Conservation (phyloP, 345 rosid genomes). For the Geranium rotundifolium region DNA sequence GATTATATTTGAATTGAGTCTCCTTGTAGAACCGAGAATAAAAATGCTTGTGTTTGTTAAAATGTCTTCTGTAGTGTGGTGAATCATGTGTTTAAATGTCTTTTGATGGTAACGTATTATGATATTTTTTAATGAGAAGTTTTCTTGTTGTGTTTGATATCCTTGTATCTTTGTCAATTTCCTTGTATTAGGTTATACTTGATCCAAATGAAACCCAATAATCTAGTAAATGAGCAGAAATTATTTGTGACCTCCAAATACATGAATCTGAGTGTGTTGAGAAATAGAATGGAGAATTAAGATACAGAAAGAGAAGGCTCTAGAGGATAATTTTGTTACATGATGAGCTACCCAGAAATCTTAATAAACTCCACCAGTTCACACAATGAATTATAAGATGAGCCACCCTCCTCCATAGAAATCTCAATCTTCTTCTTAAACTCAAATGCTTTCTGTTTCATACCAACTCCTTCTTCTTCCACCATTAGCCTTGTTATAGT, state of each 20-base stretch:
- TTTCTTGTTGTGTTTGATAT: too few relatives aligned
- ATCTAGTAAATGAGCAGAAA: background rate
- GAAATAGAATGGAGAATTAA: too few relatives aligned
- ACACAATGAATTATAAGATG: constrained; percentile 11
- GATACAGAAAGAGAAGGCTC: too few relatives aligned
- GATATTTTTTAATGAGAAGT: background rate
- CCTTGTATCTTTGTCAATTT: background rate
- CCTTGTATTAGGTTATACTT: background rate
- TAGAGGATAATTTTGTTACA: background rate
- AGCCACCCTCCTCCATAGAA: constrained; percentile 9
- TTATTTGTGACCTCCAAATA: too few relatives aligned
- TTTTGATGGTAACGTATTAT: background rate
- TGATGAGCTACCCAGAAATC: constrained; percentile 2
- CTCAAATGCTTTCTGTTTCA: constrained; percentile 7
- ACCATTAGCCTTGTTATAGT: constrained; percentile 15
- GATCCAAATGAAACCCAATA: background rate
- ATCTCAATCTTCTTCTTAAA: constrained; percentile 13
- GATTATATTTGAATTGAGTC: too few relatives aligned
- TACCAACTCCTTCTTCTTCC: constrained; percentile 10
- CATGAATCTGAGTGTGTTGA: too few relatives aligned
- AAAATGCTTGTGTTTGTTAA: background rate
- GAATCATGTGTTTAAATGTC: too few relatives aligned
- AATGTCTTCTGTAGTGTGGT: background rate
- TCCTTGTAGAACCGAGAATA: background rate
- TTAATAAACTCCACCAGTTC: constrained; percentile 12